Percentiles rank a stretch among this genome's conserved stretches.
Evolutionary conservation across 352 stramenopile genomes (phyloP).

Genomic region (Phytophthora citrophthora): DNA sequence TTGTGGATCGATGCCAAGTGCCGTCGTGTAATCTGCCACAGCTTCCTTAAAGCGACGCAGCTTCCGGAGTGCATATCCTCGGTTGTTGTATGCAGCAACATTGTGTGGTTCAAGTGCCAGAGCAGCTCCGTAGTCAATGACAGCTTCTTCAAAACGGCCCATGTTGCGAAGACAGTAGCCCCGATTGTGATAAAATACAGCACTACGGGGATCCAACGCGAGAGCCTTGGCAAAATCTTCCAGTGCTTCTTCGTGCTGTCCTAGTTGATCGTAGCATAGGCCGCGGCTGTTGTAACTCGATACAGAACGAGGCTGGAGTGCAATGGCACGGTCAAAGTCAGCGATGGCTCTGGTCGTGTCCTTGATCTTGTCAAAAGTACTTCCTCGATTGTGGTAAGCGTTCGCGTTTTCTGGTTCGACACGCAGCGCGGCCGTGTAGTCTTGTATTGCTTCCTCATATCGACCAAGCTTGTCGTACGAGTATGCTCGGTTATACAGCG

Average conservation of each 20-base stretch:
- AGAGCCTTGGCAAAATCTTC: slow-evolving; percentile 77
- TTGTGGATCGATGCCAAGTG: slow-evolving; percentile 69
- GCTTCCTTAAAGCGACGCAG: slow-evolving; percentile 67
- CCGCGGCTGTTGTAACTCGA: slow-evolving; percentile 87
- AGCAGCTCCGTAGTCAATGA: slow-evolving; percentile 72
- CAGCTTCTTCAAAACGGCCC: slow-evolving; percentile 70
- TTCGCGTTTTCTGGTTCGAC: slow-evolving; percentile 81
- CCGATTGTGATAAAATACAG: slow-evolving; percentile 87
- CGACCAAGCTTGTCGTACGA: slow-evolving; percentile 84
- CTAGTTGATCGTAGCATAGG: slow-evolving; percentile 78
- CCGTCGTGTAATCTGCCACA: slow-evolving; percentile 77
- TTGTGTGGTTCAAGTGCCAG: slow-evolving; percentile 72
- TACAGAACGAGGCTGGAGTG: slow-evolving; percentile 57
- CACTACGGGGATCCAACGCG: slow-evolving; percentile 70
- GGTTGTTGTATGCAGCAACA: slow-evolving; percentile 84
- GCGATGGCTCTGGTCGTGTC: slow-evolving; percentile 58
- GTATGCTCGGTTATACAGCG: slow-evolving; percentile 90
- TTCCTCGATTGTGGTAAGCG: slow-evolving; percentile 85
- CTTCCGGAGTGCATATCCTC: slow-evolving; percentile 86
- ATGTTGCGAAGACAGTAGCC: slow-evolving; percentile 87
- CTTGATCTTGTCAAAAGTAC: slow-evolving; percentile 83
- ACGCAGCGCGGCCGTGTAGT: slow-evolving; percentile 78
- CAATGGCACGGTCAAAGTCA: slow-evolving; percentile 75
- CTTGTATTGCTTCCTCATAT: slow-evolving; percentile 65
- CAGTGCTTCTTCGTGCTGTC: slow-evolving; percentile 64